A percentile compares a stretch with the other conserved stretches of the same genome.
These are phyloP conservation scores for Xylaria sp. DNA, from an alignment of 2,329 filamentous ascomycete species.

Conservation along the genomic window DNA sequence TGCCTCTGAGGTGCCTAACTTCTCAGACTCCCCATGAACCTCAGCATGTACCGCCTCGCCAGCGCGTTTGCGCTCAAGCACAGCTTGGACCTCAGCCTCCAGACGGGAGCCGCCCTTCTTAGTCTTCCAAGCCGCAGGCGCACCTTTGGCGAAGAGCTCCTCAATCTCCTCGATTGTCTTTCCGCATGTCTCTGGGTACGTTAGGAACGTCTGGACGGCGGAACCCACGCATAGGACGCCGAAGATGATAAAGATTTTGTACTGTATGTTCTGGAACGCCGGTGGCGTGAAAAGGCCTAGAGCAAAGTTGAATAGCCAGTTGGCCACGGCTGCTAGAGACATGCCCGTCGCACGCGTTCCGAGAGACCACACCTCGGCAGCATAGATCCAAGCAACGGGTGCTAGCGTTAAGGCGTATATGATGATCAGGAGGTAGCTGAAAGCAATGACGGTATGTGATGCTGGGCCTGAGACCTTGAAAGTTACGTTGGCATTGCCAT, in stretches of 20 bases:
- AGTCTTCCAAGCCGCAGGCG: conserved; percentile 55
- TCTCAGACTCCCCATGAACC: conserved; percentile 35
- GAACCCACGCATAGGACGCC: conserved; percentile 51
- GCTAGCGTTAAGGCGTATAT: conserved; percentile 72
- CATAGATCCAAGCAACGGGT: conserved; percentile 73
- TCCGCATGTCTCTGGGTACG: conserved; percentile 53
- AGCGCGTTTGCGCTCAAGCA: conserved; percentile 38
- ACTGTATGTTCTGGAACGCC: conserved; percentile 67
- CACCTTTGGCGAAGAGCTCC: conserved; percentile 49
- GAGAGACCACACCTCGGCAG: conserved; percentile 71
- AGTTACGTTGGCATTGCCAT: conserved; percentile 63
- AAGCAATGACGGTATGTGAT: conserved; percentile 71
- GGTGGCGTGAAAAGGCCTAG: conserved; percentile 68
- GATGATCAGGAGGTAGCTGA: conserved; percentile 72
- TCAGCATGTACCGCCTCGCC: conserved; percentile 37
- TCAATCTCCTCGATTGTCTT: conserved; percentile 56
- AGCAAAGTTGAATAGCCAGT: conserved; percentile 69
- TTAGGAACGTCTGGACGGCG: conserved; percentile 50
- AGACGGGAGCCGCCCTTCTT: conserved; percentile 42
- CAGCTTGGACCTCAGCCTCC: conserved; percentile 46
- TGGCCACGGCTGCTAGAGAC: conserved; percentile 64
- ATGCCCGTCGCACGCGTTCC: conserved; percentile 69
- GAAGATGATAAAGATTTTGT: conserved; percentile 58
- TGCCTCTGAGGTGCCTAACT: conserved; percentile 18
- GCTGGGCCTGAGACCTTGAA: conserved; percentile 62